Evolutionary conservation across 2,329 filamentous ascomycete genomes (phyloP).

Genomic region (Daldinia sp.): DNA sequence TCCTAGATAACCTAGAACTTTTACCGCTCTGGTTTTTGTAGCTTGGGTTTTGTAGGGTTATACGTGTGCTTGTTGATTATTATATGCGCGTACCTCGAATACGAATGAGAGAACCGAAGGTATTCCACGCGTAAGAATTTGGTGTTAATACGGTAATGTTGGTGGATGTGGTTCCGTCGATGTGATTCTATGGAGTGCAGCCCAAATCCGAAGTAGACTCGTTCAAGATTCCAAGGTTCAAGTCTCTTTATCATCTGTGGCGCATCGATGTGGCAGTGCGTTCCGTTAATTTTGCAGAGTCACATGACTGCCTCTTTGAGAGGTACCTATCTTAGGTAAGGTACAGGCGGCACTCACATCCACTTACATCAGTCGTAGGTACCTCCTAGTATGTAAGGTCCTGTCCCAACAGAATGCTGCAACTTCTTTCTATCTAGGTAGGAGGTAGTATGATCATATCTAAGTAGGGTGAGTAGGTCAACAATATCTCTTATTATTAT

Average conservation of each 20-base stretch:
- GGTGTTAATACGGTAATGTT: background rate
- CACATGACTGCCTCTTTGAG: background rate
- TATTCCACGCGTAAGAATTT: background rate
- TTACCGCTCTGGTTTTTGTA: background rate
- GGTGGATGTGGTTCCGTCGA: slow-evolving; percentile 4
- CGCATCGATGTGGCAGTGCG: background rate
- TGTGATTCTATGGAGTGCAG: slow-evolving; percentile 6
- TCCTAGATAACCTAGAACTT: background rate
- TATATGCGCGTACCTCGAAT: background rate
- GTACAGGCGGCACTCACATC: background rate
- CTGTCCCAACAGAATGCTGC: background rate
- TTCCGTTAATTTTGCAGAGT: background rate
- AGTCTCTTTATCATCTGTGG: background rate
- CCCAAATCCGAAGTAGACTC: slow-evolving; percentile 5
- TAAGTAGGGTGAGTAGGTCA: background rate
- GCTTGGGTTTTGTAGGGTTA: background rate
- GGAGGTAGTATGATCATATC: too few species aligned
- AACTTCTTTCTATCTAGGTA: too few species aligned
- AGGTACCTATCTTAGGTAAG: too few species aligned
- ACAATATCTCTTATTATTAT: background rate
- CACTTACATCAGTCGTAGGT: background rate
- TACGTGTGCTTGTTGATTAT: too few species aligned
- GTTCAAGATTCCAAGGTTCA: background rate
- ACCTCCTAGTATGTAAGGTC: too few species aligned
- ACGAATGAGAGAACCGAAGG: too few species aligned